Percentiles rank a stretch among this genome's conserved stretches.
These are phyloP conservation scores for Exsudoporus frostii DNA, from an alignment of 768 basidiomycete species.

Conservation along the genomic window DNA sequence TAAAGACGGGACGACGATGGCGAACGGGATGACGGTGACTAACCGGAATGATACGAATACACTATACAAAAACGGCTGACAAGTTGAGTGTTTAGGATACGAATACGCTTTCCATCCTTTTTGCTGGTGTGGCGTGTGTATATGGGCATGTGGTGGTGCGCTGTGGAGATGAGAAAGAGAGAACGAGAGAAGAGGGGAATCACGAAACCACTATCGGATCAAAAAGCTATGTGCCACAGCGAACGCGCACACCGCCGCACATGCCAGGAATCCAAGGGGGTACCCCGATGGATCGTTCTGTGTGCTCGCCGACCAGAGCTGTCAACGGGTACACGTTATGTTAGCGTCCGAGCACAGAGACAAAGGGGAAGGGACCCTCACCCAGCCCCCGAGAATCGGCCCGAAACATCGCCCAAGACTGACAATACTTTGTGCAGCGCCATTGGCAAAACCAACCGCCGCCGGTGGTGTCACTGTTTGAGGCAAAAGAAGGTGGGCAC, in stretches of 20 bases:
- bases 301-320: slow-evolving; percentile 77
- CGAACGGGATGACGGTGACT: background rate
- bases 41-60: background rate
- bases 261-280: slow-evolving; percentile 69
- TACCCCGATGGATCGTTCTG: slow-evolving; percentile 67
- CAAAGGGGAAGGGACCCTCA: slow-evolving; percentile 28
- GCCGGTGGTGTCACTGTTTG: slow-evolving; percentile 82
- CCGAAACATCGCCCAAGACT: slow-evolving; percentile 90
- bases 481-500: background rate
- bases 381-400: slow-evolving; percentile 81
- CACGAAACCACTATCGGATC: slow-evolving; percentile 47
- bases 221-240: slow-evolving; percentile 71
- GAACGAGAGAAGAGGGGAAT: background rate
- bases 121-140: background rate
- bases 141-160: background rate
- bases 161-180: background rate
- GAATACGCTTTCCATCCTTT: background rate
- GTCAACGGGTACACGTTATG: slow-evolving; percentile 3
- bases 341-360: background rate
- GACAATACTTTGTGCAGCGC: slow-evolving; percentile 93
- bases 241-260: slow-evolving; percentile 56
- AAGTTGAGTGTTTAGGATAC: background rate
- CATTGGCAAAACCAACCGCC: slow-evolving; percentile 89
- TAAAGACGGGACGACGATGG: background rate
- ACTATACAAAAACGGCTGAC: background rate